phyloP scores from a whole-genome alignment of 1,284 basidiomycete genomes.

The Tylopilus sp. region DNA sequence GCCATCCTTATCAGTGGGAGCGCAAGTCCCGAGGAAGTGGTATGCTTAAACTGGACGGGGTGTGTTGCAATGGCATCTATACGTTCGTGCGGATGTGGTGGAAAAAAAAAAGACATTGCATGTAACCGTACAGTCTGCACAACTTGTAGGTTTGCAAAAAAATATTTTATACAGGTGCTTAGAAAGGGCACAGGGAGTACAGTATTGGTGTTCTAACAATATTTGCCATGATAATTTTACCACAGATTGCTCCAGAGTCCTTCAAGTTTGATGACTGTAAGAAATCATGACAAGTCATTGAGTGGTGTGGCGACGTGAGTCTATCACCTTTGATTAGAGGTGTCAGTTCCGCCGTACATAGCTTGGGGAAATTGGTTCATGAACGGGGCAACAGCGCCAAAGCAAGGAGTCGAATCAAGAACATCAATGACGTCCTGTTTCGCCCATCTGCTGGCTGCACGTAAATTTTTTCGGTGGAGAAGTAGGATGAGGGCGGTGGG shows the following conservation, averaged over 20 bases:
- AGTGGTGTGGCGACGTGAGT: not conserved
- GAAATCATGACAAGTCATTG: constrained; percentile 7
- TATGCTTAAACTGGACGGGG: not conserved
- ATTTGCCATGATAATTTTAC: not conserved
- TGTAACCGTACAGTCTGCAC: not conserved
- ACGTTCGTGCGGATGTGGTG: not conserved
- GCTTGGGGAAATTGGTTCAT: constrained; percentile 6
- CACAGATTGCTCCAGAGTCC: not conserved
- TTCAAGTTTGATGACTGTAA: not conserved
- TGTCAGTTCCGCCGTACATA: constrained; percentile 19
- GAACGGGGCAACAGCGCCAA: constrained; percentile 10
- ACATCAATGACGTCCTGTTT: constrained; percentile 18
- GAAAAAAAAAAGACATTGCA: too few species aligned
- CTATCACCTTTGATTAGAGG: constrained; percentile 1
- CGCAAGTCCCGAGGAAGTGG: not conserved
- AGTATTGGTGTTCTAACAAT: not conserved
- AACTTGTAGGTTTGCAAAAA: not conserved
- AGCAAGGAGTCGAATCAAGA: not conserved
- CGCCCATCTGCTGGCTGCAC: constrained; percentile 23
- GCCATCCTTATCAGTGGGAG: not conserved
- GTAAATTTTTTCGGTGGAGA: constrained; percentile 18
- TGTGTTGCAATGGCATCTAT: not conserved
- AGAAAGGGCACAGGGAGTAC: not conserved
- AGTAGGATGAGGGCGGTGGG: constrained; percentile 20
- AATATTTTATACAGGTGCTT: not conserved